A percentile compares a stretch with the other conserved stretches of the same genome.
These are phyloP conservation scores for Ceratocystis alfenasii DNA, from an alignment of 2,329 filamentous ascomycete genomes.

Conservation along the genomic window DNA sequence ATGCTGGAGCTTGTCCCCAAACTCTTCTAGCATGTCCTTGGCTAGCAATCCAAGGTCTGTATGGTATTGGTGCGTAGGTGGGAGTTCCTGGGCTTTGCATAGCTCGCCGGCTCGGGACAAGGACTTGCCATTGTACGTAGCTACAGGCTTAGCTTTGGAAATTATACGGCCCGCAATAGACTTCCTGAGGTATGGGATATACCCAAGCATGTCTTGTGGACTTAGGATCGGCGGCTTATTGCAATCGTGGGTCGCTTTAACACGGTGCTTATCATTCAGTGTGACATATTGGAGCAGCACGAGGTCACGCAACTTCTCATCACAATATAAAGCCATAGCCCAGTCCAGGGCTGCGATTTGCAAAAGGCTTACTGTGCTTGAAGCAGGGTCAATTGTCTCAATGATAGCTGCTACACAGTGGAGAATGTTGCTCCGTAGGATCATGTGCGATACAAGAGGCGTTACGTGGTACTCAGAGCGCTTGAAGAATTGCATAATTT, in stretches of 20 bases:
- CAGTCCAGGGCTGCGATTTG: slow-evolving; percentile 7
- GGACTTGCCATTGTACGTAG: neutral
- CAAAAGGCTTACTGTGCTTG: neutral
- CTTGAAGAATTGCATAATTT: slow-evolving; percentile 8
- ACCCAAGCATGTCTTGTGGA: neutral
- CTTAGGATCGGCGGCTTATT: neutral
- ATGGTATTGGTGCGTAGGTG: neutral
- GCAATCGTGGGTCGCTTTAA: neutral
- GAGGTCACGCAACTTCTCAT: slow-evolving; percentile 4
- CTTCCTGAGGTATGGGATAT: slow-evolving; percentile 5
- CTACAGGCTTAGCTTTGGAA: slow-evolving; percentile 2
- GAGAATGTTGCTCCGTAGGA: slow-evolving; percentile 2
- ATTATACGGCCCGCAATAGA: neutral
- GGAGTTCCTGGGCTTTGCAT: neutral
- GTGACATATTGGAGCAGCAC: slow-evolving; percentile 5
- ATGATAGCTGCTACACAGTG: slow-evolving; percentile 10
- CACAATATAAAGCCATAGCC: slow-evolving; percentile 1
- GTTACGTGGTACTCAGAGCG: neutral
- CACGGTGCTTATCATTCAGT: neutral
- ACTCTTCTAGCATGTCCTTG: slow-evolving; percentile 10
- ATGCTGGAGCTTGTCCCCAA: neutral
- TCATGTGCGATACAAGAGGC: slow-evolving; percentile 5
- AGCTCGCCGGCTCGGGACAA: neutral
- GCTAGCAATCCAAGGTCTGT: neutral
- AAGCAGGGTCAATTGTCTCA: slow-evolving; percentile 3